Conservation (phyloP, 164 flowering plant genomes). For the Litsea cubeba region DNA sequence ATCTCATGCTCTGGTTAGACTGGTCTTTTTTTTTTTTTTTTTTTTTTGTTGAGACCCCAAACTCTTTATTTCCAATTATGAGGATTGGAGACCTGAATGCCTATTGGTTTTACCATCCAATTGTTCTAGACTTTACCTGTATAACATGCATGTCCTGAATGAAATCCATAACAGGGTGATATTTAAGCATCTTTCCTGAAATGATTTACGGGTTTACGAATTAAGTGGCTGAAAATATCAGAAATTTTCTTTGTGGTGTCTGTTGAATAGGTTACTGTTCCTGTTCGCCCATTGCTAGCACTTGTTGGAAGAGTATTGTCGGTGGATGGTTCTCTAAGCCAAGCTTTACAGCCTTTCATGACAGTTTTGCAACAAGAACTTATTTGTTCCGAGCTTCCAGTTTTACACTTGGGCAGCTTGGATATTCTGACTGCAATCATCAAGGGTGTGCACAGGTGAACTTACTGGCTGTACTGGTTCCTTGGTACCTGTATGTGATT, state of each 20-base stretch:
- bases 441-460: constrained; percentile 62
- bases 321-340: constrained; percentile 71
- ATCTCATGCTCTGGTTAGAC: neutral
- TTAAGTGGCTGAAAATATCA: neutral
- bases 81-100: too few species aligned
- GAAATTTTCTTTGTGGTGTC: neutral
- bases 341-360: constrained; percentile 31
- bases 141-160: too few species aligned
- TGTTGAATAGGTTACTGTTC: constrained; percentile 52
- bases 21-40: too few species aligned
- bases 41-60: too few species aligned
- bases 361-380: constrained; percentile 66
- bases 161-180: too few species aligned
- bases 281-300: constrained; percentile 51
- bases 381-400: constrained; percentile 69
- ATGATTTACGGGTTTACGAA: neutral
- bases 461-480: neutral
- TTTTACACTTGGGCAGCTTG: constrained; percentile 53
- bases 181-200: too few species aligned
- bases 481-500: neutral
- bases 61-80: too few species aligned
- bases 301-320: constrained; percentile 66
- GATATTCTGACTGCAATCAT: constrained; percentile 61
- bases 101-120: too few species aligned
- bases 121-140: too few species aligned